phyloP scores from a whole-genome alignment of 805 yeast species.

The Pichia sporocuriosa region DNA sequence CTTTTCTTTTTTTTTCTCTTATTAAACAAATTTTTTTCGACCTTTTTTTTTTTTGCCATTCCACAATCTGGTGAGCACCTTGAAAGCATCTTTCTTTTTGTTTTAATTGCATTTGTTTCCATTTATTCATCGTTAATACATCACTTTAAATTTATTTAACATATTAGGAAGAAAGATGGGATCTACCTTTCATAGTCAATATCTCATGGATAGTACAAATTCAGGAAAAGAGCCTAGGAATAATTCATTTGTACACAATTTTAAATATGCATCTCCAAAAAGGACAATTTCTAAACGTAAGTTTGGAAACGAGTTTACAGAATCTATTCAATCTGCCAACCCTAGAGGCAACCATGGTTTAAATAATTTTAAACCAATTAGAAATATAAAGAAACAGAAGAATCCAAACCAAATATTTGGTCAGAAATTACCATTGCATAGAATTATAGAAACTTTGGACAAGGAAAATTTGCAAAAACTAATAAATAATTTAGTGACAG shows the following conservation, averaged over 20 bases:
- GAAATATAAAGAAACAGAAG: conserved; percentile 30
- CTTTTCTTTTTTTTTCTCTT: no score
- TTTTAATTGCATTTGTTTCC: no score
- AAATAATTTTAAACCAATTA: neutral
- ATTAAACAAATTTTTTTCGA: no score
- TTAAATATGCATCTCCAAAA: neutral
- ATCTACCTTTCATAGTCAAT: conserved; percentile 5
- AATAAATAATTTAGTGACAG: conserved; percentile 44
- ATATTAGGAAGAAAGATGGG: no score
- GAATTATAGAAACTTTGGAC: conserved; percentile 66
- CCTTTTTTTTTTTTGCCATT: no score
- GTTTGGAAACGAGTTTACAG: neutral
- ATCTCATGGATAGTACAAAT: neutral
- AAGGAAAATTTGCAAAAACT: conserved; percentile 46
- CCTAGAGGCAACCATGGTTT: neutral
- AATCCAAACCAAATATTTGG: conserved; percentile 38
- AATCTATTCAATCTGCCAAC: neutral
- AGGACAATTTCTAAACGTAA: conserved; percentile 3
- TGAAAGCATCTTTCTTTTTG: no score
- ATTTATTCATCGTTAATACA: no score
- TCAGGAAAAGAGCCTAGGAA: neutral
- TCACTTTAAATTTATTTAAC: neutral
- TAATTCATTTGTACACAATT: neutral
- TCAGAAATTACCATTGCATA: conserved; percentile 51
- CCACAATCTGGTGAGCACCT: no score